A percentile compares a stretch with the other conserved stretches of the same genome.
Evolutionary conservation across 2,329 filamentous ascomycete genomes (phyloP).

Genomic region (Hymenoscyphus linearis): DNA sequence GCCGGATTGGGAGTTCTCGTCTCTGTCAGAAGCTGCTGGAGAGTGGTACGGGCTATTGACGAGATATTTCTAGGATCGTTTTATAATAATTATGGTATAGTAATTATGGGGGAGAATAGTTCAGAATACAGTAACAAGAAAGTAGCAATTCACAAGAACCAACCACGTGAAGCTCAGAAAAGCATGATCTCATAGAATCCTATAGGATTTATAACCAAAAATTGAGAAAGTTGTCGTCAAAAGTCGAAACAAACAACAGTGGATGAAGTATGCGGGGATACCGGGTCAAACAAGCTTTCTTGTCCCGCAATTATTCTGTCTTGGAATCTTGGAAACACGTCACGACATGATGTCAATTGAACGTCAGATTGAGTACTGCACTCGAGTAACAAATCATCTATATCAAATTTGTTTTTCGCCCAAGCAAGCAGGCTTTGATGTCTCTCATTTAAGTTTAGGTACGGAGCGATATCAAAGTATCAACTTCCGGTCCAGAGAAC

Average conservation of each 20-base stretch:
- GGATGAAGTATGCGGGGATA: neutral
- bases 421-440: neutral
- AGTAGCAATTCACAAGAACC: neutral
- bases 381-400: neutral
- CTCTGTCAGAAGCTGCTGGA: too few relatives aligned
- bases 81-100: too few relatives aligned
- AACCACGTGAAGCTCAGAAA: neutral
- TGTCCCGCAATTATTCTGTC: constrained; percentile 7
- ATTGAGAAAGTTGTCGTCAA: neutral
- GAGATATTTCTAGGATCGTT: too few relatives aligned
- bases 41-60: too few relatives aligned
- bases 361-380: neutral
- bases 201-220: too few relatives aligned
- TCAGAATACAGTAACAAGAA: neutral
- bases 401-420: neutral
- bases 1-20: too few relatives aligned
- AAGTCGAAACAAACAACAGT: neutral
- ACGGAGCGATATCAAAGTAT: too few relatives aligned
- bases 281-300: constrained; percentile 10
- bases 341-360: neutral
- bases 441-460: neutral
- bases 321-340: constrained; percentile 5
- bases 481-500: too few relatives aligned
- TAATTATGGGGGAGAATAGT: too few relatives aligned
- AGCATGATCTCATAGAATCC: neutral